Conservation (phyloP, 805 yeast genomes). For the Starmerella bombicola region DNA sequence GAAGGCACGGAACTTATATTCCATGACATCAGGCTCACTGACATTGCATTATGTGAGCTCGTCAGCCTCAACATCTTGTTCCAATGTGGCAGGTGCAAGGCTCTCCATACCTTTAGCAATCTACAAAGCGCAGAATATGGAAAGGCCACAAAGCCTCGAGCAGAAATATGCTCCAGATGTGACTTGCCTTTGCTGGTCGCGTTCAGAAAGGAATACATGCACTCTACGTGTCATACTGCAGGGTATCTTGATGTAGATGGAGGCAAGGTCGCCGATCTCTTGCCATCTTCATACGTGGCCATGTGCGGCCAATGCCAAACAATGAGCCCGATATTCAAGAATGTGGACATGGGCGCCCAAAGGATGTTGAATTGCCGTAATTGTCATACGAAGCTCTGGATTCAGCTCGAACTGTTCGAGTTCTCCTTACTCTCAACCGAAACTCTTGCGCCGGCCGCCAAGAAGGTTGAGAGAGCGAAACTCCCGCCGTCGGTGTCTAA, state of each 20-base stretch:
- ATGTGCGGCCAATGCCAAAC: conserved; percentile 30
- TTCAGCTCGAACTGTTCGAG: conserved; percentile 27
- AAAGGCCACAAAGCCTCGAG: conserved; percentile 25
- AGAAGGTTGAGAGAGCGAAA: conserved; percentile 6
- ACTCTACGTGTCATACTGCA: conserved; percentile 24
- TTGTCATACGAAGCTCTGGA: conserved; percentile 30
- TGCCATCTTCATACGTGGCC: conserved; percentile 30
- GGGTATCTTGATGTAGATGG: conserved; percentile 33
- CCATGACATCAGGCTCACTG: conserved; percentile 26
- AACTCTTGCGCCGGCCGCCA: conserved; percentile 17
- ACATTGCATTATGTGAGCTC: conserved; percentile 29
- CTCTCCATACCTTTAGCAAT: conserved; percentile 27
- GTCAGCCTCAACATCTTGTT: conserved; percentile 28
- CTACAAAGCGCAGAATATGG: conserved; percentile 30
- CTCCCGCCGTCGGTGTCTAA: conserved; percentile 18
- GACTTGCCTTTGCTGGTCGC: conserved; percentile 27
- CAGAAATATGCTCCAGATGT: conserved; percentile 29
- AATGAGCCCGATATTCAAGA: conserved; percentile 25
- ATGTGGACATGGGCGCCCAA: conserved; percentile 28
- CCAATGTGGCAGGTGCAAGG: conserved; percentile 31
- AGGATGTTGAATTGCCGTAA: conserved; percentile 27
- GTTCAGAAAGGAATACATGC: conserved; percentile 31
- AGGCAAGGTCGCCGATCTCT: conserved; percentile 29
- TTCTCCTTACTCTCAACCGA: conserved; percentile 28
- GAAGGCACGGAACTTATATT: conserved; percentile 30